These are phyloP conservation scores for Annulohypoxylon nitens DNA, from an alignment of 495 filamentous ascomycete genomes.

Conservation along the genomic window DNA sequence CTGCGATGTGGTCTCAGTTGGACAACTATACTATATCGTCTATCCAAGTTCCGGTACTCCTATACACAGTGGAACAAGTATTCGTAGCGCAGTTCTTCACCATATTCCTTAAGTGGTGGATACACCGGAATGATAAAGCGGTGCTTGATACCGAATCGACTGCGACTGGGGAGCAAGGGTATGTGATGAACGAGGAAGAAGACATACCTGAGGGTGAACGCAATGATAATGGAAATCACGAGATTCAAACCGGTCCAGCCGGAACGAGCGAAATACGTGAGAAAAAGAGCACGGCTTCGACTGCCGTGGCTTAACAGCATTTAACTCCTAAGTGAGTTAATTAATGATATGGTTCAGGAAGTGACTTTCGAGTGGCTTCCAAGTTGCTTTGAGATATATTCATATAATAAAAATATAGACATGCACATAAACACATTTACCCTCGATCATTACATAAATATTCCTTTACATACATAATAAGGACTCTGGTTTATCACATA, in stretches of 20 bases:
- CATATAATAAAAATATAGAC: neutral
- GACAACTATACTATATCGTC: conserved; percentile 65
- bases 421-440: neutral
- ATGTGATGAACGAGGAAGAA: conserved; percentile 8
- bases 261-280: conserved; percentile 5
- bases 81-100: conserved; percentile 69
- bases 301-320: neutral
- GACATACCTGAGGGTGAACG: neutral
- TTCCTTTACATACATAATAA: neutral
- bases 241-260: neutral
- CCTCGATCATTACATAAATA: neutral
- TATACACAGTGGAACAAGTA: conserved; percentile 70
- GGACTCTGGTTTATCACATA: neutral
- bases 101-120: conserved; percentile 64
- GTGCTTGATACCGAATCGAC: conserved; percentile 35
- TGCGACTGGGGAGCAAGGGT: conserved; percentile 31
- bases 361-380: neutral
- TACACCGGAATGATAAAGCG: conserved; percentile 51
- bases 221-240: conserved; percentile 6
- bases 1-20: conserved; percentile 66
- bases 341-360: neutral
- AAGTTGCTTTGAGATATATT: neutral
- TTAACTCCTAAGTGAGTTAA: neutral
- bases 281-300: conserved; percentile 7
- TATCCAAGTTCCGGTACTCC: conserved; percentile 66